Conservation (phyloP, 176 grass and related monocot species). For the Typha latifolia region DNA sequence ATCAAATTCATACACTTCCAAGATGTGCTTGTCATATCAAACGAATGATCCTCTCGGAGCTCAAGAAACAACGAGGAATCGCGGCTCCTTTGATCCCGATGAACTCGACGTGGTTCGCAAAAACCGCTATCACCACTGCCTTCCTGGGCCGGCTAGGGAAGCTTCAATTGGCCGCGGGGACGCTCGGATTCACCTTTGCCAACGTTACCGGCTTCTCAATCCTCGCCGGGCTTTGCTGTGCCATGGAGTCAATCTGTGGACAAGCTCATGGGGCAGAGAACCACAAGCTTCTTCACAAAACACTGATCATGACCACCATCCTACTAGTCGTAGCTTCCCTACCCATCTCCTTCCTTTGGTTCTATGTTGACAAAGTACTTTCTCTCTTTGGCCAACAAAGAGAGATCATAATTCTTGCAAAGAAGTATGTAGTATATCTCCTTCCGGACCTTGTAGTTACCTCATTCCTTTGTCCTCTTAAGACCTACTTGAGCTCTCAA, state of each 20-base stretch:
- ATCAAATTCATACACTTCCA: background rate
- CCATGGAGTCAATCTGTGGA: constrained; percentile 8
- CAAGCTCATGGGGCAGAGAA: constrained; percentile 3
- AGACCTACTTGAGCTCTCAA: background rate
- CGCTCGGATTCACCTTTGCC: constrained; percentile 3
- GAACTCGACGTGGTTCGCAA: background rate
- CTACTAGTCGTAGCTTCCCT: constrained; percentile 4
- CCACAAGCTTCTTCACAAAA: background rate
- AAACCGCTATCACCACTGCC: background rate
- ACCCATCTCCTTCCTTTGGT: constrained; percentile 1
- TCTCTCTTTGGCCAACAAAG: background rate
- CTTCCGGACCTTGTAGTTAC: constrained; percentile 4
- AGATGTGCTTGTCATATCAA: background rate
- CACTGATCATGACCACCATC: background rate
- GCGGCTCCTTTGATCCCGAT: background rate
- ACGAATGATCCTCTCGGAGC: background rate
- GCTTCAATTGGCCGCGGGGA: background rate
- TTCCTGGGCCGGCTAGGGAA: constrained; percentile 9
- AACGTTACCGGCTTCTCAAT: constrained; percentile 7
- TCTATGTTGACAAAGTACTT: background rate
- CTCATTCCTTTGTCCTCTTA: background rate
- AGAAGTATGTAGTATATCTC: background rate
- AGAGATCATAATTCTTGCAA: background rate
- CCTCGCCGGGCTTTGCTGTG: background rate
- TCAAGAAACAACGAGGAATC: background rate